These are phyloP conservation scores for Boletus rubroflammeus DNA, from an alignment of 768 basidiomycete species.

Conservation along the genomic window DNA sequence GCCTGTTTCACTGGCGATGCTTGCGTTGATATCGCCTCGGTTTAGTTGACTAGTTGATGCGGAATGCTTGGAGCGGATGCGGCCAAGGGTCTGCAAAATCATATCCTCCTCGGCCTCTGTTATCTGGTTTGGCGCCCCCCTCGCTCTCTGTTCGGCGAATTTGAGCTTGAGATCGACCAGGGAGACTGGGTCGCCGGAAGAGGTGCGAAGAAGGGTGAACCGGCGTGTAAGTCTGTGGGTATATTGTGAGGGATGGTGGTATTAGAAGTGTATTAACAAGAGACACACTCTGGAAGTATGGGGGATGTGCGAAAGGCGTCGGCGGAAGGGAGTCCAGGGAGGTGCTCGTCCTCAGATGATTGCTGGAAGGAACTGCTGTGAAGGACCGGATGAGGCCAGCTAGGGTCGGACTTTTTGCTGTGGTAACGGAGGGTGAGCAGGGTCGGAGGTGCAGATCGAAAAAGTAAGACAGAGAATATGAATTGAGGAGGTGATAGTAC, in stretches of 20 bases:
- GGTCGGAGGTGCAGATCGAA: conserved; percentile 23
- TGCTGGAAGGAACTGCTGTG: conserved; percentile 29
- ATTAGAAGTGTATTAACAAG: conserved; percentile 6
- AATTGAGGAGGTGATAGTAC: conserved; percentile 26
- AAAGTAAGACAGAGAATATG: conserved; percentile 16
- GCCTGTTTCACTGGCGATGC: conserved; percentile 15
- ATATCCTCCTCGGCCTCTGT: conserved; percentile 84
- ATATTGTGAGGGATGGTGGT: conserved; percentile 7
- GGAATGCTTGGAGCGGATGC: conserved; percentile 40
- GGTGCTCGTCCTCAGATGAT: conserved; percentile 35
- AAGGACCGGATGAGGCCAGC: conserved; percentile 46
- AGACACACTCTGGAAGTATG: conserved; percentile 78
- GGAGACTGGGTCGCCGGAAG: conserved; percentile 61
- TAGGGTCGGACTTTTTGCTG: conserved; percentile 75
- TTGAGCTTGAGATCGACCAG: conserved; percentile 61
- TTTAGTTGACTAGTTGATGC: conserved; percentile 16
- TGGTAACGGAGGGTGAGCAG: conserved; percentile 17
- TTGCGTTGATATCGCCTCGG: conserved; percentile 17
- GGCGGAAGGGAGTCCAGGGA: conserved; percentile 60
- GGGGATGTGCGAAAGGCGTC: conserved; percentile 84
- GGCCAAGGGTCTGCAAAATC: conserved; percentile 69
- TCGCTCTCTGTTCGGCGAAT: conserved; percentile 73
- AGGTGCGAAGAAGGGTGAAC: conserved; percentile 73
- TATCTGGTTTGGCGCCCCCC: conserved; percentile 64
- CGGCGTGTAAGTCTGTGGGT: conserved; percentile 68